Percentiles rank a stretch among this genome's conserved stretches.
phyloP scores from a whole-genome alignment of 495 filamentous ascomycete genomes.

The Bacidia gigantensis region DNA sequence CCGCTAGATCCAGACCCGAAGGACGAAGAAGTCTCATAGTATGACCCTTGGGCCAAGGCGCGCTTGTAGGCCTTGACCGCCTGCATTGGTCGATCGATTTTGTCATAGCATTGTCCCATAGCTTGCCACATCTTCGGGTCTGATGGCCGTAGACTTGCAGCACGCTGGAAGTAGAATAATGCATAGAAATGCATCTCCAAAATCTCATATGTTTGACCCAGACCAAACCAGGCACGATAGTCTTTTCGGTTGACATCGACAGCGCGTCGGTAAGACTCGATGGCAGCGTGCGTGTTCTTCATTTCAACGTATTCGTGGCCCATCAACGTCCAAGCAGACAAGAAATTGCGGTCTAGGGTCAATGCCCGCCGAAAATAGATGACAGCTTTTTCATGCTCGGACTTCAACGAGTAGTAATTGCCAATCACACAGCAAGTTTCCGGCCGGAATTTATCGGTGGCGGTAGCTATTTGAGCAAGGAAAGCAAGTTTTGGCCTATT shows the following conservation, averaged over 20 bases:
- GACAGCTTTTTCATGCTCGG: constrained; percentile 93
- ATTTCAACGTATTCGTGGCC: constrained; percentile 98
- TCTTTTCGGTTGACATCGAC: constrained; percentile 95
- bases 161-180: constrained; percentile 93
- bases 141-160: constrained; percentile 76
- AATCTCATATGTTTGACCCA: constrained; percentile 95
- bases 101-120: constrained; percentile 77
- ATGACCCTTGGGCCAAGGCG: constrained; percentile 68
- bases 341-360: constrained; percentile 81
- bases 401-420: constrained; percentile 90
- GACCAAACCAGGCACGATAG: constrained; percentile 95
- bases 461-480: constrained; percentile 75
- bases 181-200: constrained; percentile 96
- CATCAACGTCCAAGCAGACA: constrained; percentile 98
- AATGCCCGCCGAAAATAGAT: constrained; percentile 94
- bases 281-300: constrained; percentile 97
- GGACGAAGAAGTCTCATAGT: constrained; percentile 34
- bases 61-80: constrained; percentile 92
- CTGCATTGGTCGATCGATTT: constrained; percentile 67
- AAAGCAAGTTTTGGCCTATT: constrained; percentile 79
- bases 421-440: constrained; percentile 96
- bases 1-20: constrained; percentile 21
- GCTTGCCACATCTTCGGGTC: constrained; percentile 99
- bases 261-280: constrained; percentile 90
- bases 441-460: constrained; percentile 88